phyloP scores from a whole-genome alignment of 2,329 filamentous ascomycete species.

The Colletotrichum musae region DNA sequence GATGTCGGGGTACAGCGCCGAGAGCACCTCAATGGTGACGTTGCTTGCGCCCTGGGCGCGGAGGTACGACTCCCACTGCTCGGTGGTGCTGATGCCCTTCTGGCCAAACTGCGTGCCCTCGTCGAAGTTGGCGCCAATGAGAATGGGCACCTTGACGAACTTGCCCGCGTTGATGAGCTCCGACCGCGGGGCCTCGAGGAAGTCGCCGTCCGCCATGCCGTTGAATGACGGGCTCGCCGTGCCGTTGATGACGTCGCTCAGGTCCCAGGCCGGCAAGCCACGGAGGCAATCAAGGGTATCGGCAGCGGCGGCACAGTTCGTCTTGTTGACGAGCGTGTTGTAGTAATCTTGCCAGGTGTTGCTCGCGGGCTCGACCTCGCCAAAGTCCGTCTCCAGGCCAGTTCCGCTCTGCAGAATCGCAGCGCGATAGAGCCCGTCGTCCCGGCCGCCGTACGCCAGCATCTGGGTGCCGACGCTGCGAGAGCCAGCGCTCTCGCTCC shows the following conservation, averaged over 20 bases:
- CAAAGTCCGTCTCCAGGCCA: conserved; percentile 54
- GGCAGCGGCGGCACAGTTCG: conserved; percentile 42
- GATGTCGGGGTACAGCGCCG: conserved; percentile 64
- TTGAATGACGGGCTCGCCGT: conserved; percentile 44
- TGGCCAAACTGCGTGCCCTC: conserved; percentile 72
- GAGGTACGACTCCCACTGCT: conserved; percentile 63
- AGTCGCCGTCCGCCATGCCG: conserved; percentile 54
- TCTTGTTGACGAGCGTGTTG: conserved; percentile 32
- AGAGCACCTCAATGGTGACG: conserved; percentile 51
- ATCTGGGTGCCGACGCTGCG: conserved; percentile 65
- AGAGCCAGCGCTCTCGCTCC: conserved; percentile 68
- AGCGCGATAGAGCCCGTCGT: conserved; percentile 68
- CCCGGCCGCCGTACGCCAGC: conserved; percentile 65
- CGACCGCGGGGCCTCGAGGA: conserved; percentile 59
- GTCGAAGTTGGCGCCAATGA: conserved; percentile 76
- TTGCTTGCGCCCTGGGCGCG: conserved; percentile 44
- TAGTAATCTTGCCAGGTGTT: conserved; percentile 41
- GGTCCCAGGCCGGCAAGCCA: conserved; percentile 47
- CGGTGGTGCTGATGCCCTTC: conserved; percentile 67
- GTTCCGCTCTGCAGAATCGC: conserved; percentile 66
- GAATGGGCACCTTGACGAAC: conserved; percentile 75
- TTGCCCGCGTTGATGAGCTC: conserved; percentile 68
- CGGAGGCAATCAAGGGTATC: conserved; percentile 51
- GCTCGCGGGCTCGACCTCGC: conserved; percentile 43
- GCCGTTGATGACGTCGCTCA: conserved; percentile 50